These are phyloP conservation scores for Yamadazyma philogaea DNA, from an alignment of 805 yeast genomes.

Conservation along the genomic window DNA sequence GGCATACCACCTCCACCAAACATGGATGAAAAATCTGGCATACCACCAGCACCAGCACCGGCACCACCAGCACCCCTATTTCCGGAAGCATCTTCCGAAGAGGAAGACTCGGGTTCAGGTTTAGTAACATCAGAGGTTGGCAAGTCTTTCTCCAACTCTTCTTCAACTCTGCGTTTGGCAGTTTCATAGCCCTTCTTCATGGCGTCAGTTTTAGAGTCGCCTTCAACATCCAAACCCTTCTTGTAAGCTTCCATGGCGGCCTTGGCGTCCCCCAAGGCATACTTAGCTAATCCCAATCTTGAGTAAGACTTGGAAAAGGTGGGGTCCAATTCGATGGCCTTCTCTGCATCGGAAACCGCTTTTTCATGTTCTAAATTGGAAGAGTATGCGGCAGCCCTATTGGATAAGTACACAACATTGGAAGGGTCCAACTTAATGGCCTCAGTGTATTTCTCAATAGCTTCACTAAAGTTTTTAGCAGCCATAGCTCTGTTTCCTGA, in stretches of 20 bases:
- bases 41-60: conserved; percentile 48
- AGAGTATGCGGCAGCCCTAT: conserved; percentile 95
- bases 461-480: conserved; percentile 61
- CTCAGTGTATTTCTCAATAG: conserved; percentile 73
- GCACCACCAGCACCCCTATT: conserved; percentile 35
- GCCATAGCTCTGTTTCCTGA: conserved; percentile 93
- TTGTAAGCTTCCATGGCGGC: conserved; percentile 90
- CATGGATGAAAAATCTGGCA: conserved; percentile 76
- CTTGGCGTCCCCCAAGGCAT: conserved; percentile 89
- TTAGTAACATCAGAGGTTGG: conserved; percentile 19
- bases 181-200: conserved; percentile 93
- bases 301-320: conserved; percentile 89
- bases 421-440: conserved; percentile 69
- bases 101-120: conserved; percentile 20
- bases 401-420: conserved; percentile 83
- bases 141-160: conserved; percentile 50
- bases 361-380: conserved; percentile 68
- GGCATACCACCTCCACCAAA: conserved; percentile 72
- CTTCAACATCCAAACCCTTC: conserved; percentile 83
- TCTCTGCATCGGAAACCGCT: conserved; percentile 81
- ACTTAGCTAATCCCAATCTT: conserved; percentile 89
- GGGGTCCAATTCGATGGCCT: conserved; percentile 76
- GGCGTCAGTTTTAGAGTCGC: conserved; percentile 77
- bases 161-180: conserved; percentile 83
- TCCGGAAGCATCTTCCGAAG: conserved; percentile 23